These are phyloP conservation scores for Cutaneotrichosporon mucoides DNA, from an alignment of 1,284 basidiomycete genomes.

Conservation along the genomic window DNA sequence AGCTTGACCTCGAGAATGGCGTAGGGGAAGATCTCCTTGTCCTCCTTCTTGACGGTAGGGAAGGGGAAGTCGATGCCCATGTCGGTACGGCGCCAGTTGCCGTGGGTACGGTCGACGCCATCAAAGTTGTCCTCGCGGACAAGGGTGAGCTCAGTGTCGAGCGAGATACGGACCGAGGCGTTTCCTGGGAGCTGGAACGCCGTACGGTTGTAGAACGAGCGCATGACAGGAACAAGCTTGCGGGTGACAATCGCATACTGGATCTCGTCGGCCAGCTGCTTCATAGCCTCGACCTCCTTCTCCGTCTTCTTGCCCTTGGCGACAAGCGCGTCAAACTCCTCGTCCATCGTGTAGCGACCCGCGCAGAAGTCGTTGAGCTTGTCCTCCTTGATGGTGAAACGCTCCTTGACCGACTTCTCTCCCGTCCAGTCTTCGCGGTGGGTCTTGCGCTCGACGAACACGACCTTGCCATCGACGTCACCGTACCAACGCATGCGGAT, in stretches of 20 bases:
- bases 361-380: constrained; percentile 86
- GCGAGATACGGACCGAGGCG: constrained; percentile 93
- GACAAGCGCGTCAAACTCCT: constrained; percentile 82
- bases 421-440: constrained; percentile 99
- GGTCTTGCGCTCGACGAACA: constrained; percentile 97
- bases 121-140: constrained; percentile 98
- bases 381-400: constrained; percentile 94
- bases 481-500: constrained; percentile 97
- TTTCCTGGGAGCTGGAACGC: constrained; percentile 98
- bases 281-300: constrained; percentile 90
- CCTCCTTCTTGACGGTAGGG: constrained; percentile 66
- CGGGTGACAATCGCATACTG: constrained; percentile 88
- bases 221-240: constrained; percentile 84
- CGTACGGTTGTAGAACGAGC: constrained; percentile 98
- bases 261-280: constrained; percentile 92
- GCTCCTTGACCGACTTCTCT: constrained; percentile 97
- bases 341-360: constrained; percentile 91
- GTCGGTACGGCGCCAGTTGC: constrained; percentile 93
- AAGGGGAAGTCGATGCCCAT: constrained; percentile 92
- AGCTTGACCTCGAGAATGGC: constrained; percentile 95
- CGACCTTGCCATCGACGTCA: constrained; percentile 73
- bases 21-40: constrained; percentile 89
- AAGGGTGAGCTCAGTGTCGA: constrained; percentile 94
- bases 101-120: constrained; percentile 65
- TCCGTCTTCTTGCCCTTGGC: constrained; percentile 92